Evolutionary conservation across 805 yeast genomes (phyloP).

Genomic region (Starmerella stellata): DNA sequence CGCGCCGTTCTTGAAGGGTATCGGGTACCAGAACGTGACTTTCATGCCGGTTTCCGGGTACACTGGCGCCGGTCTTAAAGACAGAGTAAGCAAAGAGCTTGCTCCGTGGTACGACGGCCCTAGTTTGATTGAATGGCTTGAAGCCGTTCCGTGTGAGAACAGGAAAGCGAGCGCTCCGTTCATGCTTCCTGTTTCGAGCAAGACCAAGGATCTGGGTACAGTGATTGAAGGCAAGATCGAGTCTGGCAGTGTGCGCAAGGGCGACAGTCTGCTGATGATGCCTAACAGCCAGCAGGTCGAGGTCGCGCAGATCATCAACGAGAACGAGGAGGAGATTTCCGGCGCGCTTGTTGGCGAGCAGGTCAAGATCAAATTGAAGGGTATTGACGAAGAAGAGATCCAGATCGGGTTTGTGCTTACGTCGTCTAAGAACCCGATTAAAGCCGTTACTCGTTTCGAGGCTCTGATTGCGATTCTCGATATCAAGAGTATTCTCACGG

Average conservation of each 20-base stretch:
- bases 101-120: slow-evolving; percentile 96
- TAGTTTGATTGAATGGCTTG: slow-evolving; percentile 74
- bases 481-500: slow-evolving; percentile 78
- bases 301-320: slow-evolving; percentile 74
- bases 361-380: slow-evolving; percentile 79
- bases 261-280: slow-evolving; percentile 62
- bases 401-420: slow-evolving; percentile 83
- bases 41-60: slow-evolving; percentile 97
- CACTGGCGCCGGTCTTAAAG: slow-evolving; percentile 93
- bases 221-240: slow-evolving; percentile 97
- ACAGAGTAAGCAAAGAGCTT: slow-evolving; percentile 46
- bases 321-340: slow-evolving; percentile 85
- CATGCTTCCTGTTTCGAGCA: slow-evolving; percentile 88
- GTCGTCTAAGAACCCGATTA: slow-evolving; percentile 71
- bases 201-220: slow-evolving; percentile 94
- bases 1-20: slow-evolving; percentile 48
- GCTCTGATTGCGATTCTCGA: slow-evolving; percentile 96
- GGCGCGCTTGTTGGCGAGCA: slow-evolving; percentile 93
- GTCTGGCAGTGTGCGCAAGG: slow-evolving; percentile 80
- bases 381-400: slow-evolving; percentile 93
- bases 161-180: slow-evolving; percentile 88
- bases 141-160: slow-evolving; percentile 57
- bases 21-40: slow-evolving; percentile 77
- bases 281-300: slow-evolving; percentile 77
- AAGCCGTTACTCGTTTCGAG: slow-evolving; percentile 75